Evolutionary conservation across 768 basidiomycete species (phyloP).

Genomic region (Lactarius indigo): DNA sequence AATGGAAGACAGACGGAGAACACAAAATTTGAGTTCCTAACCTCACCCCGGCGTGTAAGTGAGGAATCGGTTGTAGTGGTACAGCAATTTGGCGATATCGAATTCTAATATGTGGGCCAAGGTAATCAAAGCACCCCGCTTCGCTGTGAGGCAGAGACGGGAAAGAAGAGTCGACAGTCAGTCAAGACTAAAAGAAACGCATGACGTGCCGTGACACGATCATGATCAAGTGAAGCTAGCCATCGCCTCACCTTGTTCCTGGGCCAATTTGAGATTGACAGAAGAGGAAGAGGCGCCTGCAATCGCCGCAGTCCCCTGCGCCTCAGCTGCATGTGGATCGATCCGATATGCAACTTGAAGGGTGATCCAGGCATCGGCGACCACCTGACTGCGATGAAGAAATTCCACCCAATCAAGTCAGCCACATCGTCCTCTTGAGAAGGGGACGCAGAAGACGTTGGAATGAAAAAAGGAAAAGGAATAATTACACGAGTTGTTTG

Average conservation of each 20-base stretch:
- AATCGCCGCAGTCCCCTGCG: neutral
- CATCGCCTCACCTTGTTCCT: neutral
- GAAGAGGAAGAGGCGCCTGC: neutral
- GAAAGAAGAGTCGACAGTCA: neutral
- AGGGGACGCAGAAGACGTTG: neutral
- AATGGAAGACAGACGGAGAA: neutral
- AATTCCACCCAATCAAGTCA: neutral
- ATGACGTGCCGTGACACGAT: neutral
- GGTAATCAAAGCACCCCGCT: neutral
- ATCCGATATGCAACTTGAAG: constrained; percentile 5
- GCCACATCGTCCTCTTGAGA: neutral
- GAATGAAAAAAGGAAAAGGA: neutral
- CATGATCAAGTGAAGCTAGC: no score
- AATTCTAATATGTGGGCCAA: neutral
- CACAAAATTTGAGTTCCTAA: neutral
- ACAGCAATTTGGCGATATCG: neutral
- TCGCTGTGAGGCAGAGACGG: neutral
- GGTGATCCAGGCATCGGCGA: constrained; percentile 4
- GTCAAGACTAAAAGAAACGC: neutral
- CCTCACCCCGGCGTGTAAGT: neutral
- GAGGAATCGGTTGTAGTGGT: constrained; percentile 1
- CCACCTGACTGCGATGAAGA: neutral
- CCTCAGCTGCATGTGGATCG: neutral
- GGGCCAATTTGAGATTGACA: neutral
- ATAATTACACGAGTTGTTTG: neutral